Percentiles rank a stretch among this genome's conserved stretches.
phyloP scores from a whole-genome alignment of 2,329 filamentous ascomycete species.

The Escovopsis weberi region DNA sequence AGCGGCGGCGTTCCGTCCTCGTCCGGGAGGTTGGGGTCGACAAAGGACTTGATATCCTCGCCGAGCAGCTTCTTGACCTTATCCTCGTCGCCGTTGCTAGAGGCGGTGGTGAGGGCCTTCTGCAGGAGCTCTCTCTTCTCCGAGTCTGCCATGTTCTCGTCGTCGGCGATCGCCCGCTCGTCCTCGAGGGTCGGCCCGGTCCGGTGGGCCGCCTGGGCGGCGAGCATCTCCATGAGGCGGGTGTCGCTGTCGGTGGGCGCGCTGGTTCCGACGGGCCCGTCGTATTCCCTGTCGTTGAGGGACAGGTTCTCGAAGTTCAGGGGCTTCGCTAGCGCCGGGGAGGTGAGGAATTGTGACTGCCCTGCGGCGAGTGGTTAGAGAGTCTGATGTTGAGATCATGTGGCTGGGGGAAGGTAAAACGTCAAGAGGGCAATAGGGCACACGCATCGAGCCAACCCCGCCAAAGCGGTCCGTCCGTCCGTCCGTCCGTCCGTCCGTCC shows the following conservation, averaged over 20 bases:
- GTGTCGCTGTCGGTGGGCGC: slow-evolving; percentile 61
- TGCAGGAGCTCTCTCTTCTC: slow-evolving; percentile 76
- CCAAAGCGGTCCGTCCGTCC: too few species aligned
- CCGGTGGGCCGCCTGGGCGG: slow-evolving; percentile 74
- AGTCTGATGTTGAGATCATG: too few species aligned
- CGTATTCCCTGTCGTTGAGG: slow-evolving; percentile 66
- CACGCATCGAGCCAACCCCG: background rate
- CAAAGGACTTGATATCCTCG: slow-evolving; percentile 57
- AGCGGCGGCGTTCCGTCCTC: slow-evolving; percentile 92
- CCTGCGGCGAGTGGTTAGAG: slow-evolving; percentile 34
- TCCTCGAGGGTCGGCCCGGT: slow-evolving; percentile 59
- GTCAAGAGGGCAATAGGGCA: background rate
- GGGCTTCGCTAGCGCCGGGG: slow-evolving; percentile 70
- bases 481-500: too few species aligned
- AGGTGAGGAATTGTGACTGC: slow-evolving; percentile 88
- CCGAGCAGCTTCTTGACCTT: slow-evolving; percentile 62
- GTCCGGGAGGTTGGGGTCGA: slow-evolving; percentile 79
- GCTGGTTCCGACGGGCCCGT: slow-evolving; percentile 37
- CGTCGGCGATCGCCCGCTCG: slow-evolving; percentile 63
- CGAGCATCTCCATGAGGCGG: slow-evolving; percentile 88
- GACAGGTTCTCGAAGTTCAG: slow-evolving; percentile 70
- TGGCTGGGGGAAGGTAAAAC: background rate
- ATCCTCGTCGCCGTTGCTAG: slow-evolving; percentile 85
- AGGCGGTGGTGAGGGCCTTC: slow-evolving; percentile 82
- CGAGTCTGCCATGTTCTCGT: slow-evolving; percentile 55